Evolutionary conservation across 768 basidiomycete genomes (phyloP).

Genomic region (Boletus insuetus): DNA sequence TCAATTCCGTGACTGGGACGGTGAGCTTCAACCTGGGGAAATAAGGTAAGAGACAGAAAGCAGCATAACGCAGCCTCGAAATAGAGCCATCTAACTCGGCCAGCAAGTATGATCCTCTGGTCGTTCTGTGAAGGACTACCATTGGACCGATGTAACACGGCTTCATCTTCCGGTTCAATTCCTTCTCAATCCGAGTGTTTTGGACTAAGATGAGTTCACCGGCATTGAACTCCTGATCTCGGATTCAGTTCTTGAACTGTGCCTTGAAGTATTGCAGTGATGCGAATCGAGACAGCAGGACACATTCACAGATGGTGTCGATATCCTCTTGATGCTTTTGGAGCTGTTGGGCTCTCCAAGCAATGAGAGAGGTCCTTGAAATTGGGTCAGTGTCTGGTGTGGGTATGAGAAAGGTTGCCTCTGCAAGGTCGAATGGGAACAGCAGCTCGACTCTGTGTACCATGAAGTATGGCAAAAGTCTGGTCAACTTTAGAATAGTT

Average conservation of each 20-base stretch:
- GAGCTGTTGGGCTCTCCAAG: too few species aligned
- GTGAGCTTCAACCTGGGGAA: background rate
- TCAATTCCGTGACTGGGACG: background rate
- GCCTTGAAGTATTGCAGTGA: background rate
- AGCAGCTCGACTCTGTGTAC: too few species aligned
- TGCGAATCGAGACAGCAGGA: background rate
- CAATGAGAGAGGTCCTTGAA: too few species aligned
- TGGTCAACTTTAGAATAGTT: too few species aligned
- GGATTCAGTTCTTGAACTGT: background rate
- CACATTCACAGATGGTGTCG: background rate
- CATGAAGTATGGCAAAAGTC: too few species aligned
- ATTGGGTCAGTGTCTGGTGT: too few species aligned
- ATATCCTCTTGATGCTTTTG: background rate
- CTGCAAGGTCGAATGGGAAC: too few species aligned
- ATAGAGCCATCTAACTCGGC: background rate
- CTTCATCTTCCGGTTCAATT: background rate
- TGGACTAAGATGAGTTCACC: background rate
- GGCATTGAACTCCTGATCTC: accelerated
- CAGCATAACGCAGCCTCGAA: background rate
- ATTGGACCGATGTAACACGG: background rate
- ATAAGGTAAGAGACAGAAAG: background rate
- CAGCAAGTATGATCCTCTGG: background rate
- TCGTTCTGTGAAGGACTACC: background rate
- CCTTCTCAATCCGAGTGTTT: background rate
- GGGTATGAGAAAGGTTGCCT: too few species aligned